These are phyloP conservation scores for Aegilops speltoides DNA, from an alignment of 176 grass and related monocot species.

Conservation along the genomic window DNA sequence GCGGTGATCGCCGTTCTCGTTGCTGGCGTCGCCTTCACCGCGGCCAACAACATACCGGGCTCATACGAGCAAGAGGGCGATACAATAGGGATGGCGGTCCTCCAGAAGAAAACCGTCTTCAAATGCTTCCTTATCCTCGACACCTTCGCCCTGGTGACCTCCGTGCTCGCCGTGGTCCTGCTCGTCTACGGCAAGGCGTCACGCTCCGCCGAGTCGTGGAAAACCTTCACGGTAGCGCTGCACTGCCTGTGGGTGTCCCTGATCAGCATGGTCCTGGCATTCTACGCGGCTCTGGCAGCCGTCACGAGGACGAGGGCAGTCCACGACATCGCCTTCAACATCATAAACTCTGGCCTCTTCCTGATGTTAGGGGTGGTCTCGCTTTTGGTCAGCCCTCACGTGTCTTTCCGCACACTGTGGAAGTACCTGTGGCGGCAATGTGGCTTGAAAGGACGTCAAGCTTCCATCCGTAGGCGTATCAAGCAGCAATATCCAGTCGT, in stretches of 20 bases:
- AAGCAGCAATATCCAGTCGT: background rate
- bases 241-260: background rate
- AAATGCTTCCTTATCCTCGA: background rate
- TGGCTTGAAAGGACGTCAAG: background rate
- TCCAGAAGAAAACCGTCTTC: background rate
- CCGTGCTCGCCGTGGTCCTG: background rate
- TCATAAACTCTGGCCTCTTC: rapidly evolving
- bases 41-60: background rate
- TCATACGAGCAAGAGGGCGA: background rate
- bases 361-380: background rate
- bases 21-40: background rate
- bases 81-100: background rate
- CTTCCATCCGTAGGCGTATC: background rate
- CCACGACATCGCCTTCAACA: rapidly evolving
- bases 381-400: rapidly evolving
- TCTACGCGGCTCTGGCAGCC: background rate
- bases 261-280: slow-evolving; percentile 3
- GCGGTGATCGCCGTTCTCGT: background rate
- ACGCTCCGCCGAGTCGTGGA: background rate
- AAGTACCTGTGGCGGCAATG: background rate
- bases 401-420: background rate
- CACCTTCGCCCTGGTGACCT: background rate
- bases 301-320: background rate
- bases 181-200: background rate
- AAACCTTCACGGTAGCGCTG: background rate